These are phyloP conservation scores for Xylariaceae sp. DNA, from an alignment of 2,329 filamentous ascomycete genomes.

Conservation along the genomic window DNA sequence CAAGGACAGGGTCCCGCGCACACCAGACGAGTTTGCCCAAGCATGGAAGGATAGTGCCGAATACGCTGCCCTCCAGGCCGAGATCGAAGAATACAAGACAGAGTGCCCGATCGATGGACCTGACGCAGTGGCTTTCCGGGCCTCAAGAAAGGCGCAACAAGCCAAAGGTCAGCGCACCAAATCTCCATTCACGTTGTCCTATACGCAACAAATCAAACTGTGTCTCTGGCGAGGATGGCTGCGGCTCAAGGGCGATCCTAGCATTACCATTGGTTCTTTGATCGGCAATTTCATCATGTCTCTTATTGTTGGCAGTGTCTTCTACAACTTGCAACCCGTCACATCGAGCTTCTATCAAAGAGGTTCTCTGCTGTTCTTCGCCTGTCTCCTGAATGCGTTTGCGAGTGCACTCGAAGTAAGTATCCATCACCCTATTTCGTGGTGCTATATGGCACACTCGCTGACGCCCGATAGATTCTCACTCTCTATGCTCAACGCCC, in stretches of 20 bases:
- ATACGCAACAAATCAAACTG: conserved; percentile 68
- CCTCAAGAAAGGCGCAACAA: conserved; percentile 51
- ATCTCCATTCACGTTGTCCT: conserved; percentile 82
- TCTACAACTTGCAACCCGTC: conserved; percentile 67
- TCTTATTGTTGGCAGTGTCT: conserved; percentile 74
- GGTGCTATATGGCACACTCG: conserved; percentile 14
- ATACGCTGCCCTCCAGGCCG: conserved; percentile 47
- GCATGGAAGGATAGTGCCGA: conserved; percentile 54
- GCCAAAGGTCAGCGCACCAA: conserved; percentile 57
- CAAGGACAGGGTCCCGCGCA: conserved; percentile 53
- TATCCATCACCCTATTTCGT: conserved; percentile 12
- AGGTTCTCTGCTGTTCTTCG: conserved; percentile 81
- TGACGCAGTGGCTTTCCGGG: conserved; percentile 55
- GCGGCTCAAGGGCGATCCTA: conserved; percentile 72
- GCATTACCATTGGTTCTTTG: conserved; percentile 63
- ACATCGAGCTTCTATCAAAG: conserved; percentile 74
- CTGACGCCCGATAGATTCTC: conserved; percentile 54
- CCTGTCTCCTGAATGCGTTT: conserved; percentile 82
- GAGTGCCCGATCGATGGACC: conserved; percentile 51
- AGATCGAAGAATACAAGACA: conserved; percentile 54
- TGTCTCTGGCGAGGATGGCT: conserved; percentile 79
- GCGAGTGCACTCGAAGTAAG: conserved; percentile 68
- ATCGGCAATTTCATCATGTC: conserved; percentile 73
- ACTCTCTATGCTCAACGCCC: conserved; percentile 84
- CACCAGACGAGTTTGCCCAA: conserved; percentile 58